These are phyloP conservation scores for Suillus variegatus DNA, from an alignment of 768 basidiomycete genomes.

Conservation along the genomic window DNA sequence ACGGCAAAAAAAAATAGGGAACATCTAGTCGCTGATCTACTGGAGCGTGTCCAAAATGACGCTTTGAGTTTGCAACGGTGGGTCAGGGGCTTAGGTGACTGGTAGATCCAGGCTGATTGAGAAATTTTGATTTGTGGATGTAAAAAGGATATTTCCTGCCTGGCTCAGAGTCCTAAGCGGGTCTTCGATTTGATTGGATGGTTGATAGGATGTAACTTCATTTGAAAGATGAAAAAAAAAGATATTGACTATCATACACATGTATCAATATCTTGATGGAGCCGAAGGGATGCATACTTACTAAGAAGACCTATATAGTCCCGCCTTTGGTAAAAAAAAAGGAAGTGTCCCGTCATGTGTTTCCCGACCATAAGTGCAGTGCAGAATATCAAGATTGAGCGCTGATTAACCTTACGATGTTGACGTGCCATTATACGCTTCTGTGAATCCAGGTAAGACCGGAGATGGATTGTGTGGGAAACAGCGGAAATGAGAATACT, in stretches of 20 bases:
- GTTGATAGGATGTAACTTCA: neutral
- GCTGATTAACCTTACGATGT: neutral
- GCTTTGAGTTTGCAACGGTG: neutral
- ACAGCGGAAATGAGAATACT: neutral
- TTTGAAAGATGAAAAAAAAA: neutral
- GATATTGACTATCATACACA: neutral
- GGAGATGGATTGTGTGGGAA: neutral
- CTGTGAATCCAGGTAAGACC: neutral
- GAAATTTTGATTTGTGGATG: neutral
- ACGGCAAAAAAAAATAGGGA: neutral
- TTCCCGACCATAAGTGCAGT: neutral
- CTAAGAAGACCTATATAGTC: neutral
- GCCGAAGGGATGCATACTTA: neutral
- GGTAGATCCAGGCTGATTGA: neutral
- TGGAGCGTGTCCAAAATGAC: neutral
- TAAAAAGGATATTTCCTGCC: neutral
- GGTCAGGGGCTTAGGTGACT: neutral
- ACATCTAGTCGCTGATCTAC: neutral
- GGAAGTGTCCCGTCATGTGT: neutral
- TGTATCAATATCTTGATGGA: neutral
- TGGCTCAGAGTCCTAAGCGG: neutral
- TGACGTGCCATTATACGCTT: neutral
- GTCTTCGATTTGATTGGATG: neutral
- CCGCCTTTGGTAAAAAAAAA: neutral
- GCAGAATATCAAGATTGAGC: neutral